Evolutionary conservation across 306 rosid species (phyloP).

Genomic region (Psophocarpus tetragonolobus): DNA sequence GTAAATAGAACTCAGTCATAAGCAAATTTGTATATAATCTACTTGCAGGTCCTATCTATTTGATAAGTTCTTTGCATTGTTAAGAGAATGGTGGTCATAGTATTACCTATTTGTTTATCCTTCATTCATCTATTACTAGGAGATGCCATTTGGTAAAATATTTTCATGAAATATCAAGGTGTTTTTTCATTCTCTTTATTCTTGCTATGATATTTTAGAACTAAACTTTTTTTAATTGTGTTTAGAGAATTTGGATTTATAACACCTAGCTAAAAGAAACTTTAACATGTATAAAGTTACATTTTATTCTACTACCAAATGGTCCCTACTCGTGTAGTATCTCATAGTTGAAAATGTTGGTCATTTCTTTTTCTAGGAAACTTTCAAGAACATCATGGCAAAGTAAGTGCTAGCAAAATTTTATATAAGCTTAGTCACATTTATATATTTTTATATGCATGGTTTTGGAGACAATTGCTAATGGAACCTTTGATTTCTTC

Average conservation of each 20-base stretch:
- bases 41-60: neutral
- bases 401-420: conserved; percentile 57
- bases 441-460: neutral
- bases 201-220: neutral
- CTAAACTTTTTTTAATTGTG: conserved; percentile 1
- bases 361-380: conserved; percentile 64
- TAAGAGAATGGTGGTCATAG: neutral
- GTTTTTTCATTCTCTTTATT: neutral
- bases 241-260: conserved; percentile 21
- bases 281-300: neutral
- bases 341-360: conserved; percentile 30
- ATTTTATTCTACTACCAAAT: conserved; percentile 5
- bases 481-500: conserved; percentile 14
- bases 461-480: conserved; percentile 6
- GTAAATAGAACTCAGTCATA: neutral
- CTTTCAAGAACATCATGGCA: conserved; percentile 79
- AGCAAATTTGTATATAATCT: neutral
- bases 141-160: neutral
- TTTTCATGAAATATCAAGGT: neutral
- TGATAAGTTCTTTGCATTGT: neutral
- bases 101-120: neutral
- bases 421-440: neutral
- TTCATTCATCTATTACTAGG: neutral
- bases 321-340: conserved; percentile 10
- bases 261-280: neutral